Percentiles rank a stretch among this genome's conserved stretches.
Evolutionary conservation across 169 alveolate species (phyloP).

Genomic region (Plasmodium reichenowi): DNA sequence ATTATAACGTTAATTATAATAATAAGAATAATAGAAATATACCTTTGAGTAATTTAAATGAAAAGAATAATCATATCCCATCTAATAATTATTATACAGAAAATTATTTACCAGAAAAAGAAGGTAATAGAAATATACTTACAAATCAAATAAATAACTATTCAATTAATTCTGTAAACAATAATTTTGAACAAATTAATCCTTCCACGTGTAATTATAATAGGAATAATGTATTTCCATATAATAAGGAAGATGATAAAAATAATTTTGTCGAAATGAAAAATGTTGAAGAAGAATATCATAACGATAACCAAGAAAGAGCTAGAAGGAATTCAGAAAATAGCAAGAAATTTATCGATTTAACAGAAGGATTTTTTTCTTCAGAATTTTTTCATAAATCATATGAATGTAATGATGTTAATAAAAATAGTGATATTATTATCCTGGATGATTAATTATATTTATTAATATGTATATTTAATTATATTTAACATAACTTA

Average conservation of each 20-base stretch:
- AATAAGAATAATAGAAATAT: not conserved
- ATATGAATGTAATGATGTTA: slow-evolving; percentile 10
- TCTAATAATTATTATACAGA: not conserved
- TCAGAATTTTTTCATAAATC: slow-evolving; percentile 66
- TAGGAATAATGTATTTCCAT: not conserved
- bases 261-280: not conserved
- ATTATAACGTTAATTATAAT: not conserved
- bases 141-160: not conserved
- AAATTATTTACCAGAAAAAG: not conserved
- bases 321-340: slow-evolving; percentile 15
- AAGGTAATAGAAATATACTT: not conserved
- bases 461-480: not conserved
- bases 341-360: slow-evolving; percentile 39
- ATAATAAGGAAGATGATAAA: not conserved
- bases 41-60: slow-evolving; percentile 2
- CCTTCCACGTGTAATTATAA: not conserved
- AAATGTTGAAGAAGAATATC: not conserved
- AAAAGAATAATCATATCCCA: not conserved
- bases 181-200: not conserved
- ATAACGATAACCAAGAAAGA: slow-evolving; percentile 1
- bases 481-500: too few species aligned
- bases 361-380: slow-evolving; percentile 71
- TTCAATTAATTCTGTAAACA: not conserved
- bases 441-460: slow-evolving; percentile 48
- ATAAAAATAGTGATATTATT: slow-evolving; percentile 50